Base-by-base conservation (phyloP, 176 grass and related monocot genomes). In the Eragrostis nindensis region DNA sequence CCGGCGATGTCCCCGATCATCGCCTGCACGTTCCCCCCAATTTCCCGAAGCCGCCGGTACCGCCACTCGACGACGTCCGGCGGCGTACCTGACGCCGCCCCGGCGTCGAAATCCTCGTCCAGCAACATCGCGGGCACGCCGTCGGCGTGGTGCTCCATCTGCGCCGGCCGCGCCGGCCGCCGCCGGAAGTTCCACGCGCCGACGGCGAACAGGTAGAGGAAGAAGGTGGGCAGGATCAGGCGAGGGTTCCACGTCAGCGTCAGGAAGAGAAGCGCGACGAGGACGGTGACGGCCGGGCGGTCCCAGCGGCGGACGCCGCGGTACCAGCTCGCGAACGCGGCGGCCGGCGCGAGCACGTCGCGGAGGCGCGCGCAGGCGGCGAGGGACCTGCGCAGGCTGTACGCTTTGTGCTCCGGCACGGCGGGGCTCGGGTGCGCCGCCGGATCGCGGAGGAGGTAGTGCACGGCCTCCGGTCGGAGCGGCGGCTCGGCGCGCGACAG, bases 21-120 rank as follows among this genome's bases (percentile, higher is more conserved):
- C 27, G 0, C 3, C 56, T 89, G 82, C 3, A 85, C 9, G 18
- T 6, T 29, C 38, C 82, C 16, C 21, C 8, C 0, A 11, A 22
- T 11, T 0, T 0, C 3, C 55, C 54, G 72, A 4, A 89, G 82
- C 47, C 24, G 42, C 27, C 13, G 9, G 63, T 89, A 85, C 63
- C 82, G 22, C 62, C 3, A 1, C 5, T 1, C 24, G 1, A 84
- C 60, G 3, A 48, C 19, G n/a, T 85, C 60, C 60, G 60, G 44
- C 27, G 61, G 2, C 32, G 17, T 21, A 71, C 43, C 79, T 30
- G 43, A 63, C 25, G 17, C 42, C 55, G 22, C 12, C 5, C 57
- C 18, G 11, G 3, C 14, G 61, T 89, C 82, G 3, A 89, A 76
- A 36, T 89, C 87, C 78, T 85, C 87, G 36, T 29, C 82, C 13